phyloP scores from a whole-genome alignment of 768 basidiomycete genomes.

The Suillus occidentalis region DNA sequence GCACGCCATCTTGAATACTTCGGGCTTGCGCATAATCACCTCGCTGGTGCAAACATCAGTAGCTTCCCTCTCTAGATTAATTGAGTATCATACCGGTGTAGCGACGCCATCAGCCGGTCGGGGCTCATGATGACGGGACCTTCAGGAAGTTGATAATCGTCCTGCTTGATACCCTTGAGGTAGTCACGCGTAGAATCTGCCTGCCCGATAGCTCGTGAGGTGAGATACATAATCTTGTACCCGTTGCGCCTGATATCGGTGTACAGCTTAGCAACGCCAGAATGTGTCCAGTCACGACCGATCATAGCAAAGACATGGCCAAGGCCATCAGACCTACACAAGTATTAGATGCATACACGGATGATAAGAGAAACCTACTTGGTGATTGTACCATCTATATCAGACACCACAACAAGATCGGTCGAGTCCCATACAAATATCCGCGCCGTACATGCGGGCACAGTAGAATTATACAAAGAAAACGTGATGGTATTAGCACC shows the following conservation, averaged over 20 bases:
- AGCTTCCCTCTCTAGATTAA: neutral
- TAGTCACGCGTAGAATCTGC: constrained; percentile 97
- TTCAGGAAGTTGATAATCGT: constrained; percentile 94
- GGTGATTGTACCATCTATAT: constrained; percentile 99
- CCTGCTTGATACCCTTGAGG: constrained; percentile 91
- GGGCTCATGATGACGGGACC: constrained; percentile 99
- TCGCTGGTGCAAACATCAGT: constrained; percentile 52
- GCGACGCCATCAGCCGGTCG: constrained; percentile 88
- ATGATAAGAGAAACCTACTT: constrained; percentile 55
- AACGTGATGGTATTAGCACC: constrained; percentile 94
- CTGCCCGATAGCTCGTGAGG: constrained; percentile 95
- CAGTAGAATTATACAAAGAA: constrained; percentile 81
- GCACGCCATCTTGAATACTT: constrained; percentile 99
- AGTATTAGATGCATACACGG: neutral
- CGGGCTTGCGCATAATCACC: constrained; percentile 98
- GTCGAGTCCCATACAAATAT: constrained; percentile 97
- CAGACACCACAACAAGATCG: constrained; percentile 89
- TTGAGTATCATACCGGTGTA: constrained; percentile 74
- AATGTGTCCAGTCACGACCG: constrained; percentile 97
- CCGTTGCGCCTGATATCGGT: constrained; percentile 95
- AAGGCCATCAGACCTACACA: constrained; percentile 82
- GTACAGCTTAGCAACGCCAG: constrained; percentile 95
- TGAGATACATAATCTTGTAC: constrained; percentile 97
- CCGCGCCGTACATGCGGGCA: constrained; percentile 82
- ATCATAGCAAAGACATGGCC: constrained; percentile 98